phyloP scores from a whole-genome alignment of 108 stramenopile species.

The Hondaea fermentalgiana region DNA sequence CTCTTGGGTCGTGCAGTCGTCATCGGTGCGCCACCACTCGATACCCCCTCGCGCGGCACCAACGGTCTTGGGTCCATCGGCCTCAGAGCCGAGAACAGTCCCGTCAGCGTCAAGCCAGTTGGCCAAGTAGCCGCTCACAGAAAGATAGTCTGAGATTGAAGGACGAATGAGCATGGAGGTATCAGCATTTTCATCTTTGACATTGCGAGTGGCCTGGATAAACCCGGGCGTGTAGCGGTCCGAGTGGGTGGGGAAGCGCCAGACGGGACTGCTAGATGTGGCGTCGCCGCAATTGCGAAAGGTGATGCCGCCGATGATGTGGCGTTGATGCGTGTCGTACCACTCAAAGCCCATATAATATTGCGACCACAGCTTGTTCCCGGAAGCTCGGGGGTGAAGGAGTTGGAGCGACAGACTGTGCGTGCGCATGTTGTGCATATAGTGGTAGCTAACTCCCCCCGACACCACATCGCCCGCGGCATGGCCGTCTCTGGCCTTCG shows the following conservation, averaged over 20 bases:
- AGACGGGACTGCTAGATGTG: not conserved
- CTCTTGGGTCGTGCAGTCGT: no score
- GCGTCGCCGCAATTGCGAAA: not conserved
- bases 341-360: not conserved
- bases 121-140: not conserved
- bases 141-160: not conserved
- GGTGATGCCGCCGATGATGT: not conserved
- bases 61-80: no score
- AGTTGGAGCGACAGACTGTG: not conserved
- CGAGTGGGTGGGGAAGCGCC: not conserved
- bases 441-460: no score
- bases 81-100: no score
- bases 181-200: not conserved
- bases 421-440: not conserved
- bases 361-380: not conserved
- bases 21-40: no score
- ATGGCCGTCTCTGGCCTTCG: no score
- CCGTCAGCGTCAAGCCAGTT: no score
- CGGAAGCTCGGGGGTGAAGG: not conserved
- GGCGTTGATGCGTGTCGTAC: not conserved
- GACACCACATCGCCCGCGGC: no score
- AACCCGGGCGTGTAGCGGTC: not conserved
- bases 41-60: no score
- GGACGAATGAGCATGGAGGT: not conserved
- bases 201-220: not conserved